Evolutionary conservation across 495 filamentous ascomycete species (phyloP).

Genomic region (Mycothermus thermophilus): DNA sequence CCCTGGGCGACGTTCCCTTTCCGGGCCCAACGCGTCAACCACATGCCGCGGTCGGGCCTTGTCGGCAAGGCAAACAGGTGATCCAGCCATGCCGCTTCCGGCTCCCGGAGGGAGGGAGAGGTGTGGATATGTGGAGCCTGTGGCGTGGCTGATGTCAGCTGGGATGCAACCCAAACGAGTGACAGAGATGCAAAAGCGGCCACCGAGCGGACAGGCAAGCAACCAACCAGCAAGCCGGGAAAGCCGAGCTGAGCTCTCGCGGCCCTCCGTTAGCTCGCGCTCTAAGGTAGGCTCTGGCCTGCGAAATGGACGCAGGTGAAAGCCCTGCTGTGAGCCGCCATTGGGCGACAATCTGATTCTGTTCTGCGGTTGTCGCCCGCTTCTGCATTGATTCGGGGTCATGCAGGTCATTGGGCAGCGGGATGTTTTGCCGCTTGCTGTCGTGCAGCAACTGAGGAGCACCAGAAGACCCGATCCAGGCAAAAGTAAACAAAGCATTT

Average conservation of each 20-base stretch:
- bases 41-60: too few relatives aligned
- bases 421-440: conserved; percentile 3
- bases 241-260: too few relatives aligned
- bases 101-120: conserved; percentile 7
- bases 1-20: too few relatives aligned
- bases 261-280: too few relatives aligned
- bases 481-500: conserved; percentile 13
- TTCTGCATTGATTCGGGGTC: conserved; percentile 1
- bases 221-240: too few relatives aligned
- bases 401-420: conserved; percentile 13
- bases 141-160: conserved; percentile 16
- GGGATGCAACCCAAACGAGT: conserved; percentile 9
- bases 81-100: conserved; percentile 3
- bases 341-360: conserved; percentile 12
- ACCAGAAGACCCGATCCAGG: not conserved
- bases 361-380: conserved; percentile 5
- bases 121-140: not conserved
- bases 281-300: too few relatives aligned
- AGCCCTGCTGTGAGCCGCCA: conserved; percentile 4
- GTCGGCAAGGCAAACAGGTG: too few relatives aligned
- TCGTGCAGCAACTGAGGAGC: not conserved
- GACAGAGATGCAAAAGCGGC: too few relatives aligned
- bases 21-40: too few relatives aligned
- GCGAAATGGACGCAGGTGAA: conserved; percentile 5
- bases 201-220: too few relatives aligned